Base-by-base conservation (phyloP, 2,329 filamentous ascomycete species). In the Cadophora gregata region DNA sequence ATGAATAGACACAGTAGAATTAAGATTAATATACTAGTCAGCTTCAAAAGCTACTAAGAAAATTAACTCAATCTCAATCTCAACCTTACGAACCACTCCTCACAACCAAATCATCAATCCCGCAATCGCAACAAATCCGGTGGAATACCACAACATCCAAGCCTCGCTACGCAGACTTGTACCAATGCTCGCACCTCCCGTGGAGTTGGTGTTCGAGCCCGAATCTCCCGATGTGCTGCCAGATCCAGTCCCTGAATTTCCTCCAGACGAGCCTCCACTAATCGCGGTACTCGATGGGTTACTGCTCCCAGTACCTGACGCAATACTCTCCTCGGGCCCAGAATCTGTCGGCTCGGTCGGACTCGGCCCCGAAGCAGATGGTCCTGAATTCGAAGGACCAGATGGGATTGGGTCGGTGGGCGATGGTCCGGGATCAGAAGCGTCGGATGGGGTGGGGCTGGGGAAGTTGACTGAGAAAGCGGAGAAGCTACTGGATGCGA, bases 101-200 rank as follows among this genome's bases (percentile, higher is more conserved):
- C 42, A 47, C 42, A 47, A 12, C 42, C 42, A 47, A 47, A 47
- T n/a, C 42, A 47, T 47, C 42, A 47, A 47, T n/a, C 42, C 42
- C 7, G 19, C 42, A 21, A 47, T 21, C 19, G 42, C 42, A 47
- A 47, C 42, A 47, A 47, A 21, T n/a, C 6, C n/a, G 4, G 19
- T 47, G 19, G 42, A 47, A 21, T 47, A 47, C 42, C 42, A 47
- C 42, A 47, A 2, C 42, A 47, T 5, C 42, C 42, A 21, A 6
- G 42, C 9, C 19, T 21, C 19, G 19, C 42, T n/a, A 21, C 19
- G 19, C 19, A 47, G n/a, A 47, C 42, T 47, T n/a, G n/a, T 8
- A 19, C 6, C 36, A 9, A 42, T 16, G 12, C 36, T 42, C 12
- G 7, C 36, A 42, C 36, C 14, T n/a, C n/a, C n/a, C n/a, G n/a